These are phyloP conservation scores for Diospyros kaki DNA, from an alignment of 148 eudicot species.

Conservation along the genomic window DNA sequence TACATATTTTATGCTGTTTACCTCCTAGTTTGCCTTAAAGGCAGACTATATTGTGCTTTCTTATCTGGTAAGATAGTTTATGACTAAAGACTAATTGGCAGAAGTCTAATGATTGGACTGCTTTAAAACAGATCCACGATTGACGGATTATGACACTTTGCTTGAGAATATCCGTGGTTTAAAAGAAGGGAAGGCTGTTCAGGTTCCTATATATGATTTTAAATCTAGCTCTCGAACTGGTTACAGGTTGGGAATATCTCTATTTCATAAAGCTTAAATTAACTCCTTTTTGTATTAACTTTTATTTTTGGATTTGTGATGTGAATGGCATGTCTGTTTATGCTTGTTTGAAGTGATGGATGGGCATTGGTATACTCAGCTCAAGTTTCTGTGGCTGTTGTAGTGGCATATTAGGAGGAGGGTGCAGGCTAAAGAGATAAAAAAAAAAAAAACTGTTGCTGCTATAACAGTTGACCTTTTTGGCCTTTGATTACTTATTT, in stretches of 20 bases:
- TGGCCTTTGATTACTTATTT: background rate
- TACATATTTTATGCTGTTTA: slow-evolving; percentile 5
- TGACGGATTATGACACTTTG: slow-evolving; percentile 93
- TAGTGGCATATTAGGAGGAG: background rate
- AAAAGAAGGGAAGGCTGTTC: slow-evolving; percentile 71
- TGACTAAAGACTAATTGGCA: background rate
- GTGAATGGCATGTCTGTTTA: background rate
- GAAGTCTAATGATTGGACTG: slow-evolving; percentile 16
- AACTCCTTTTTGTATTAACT: background rate
- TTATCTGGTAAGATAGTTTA: background rate
- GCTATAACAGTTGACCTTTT: background rate
- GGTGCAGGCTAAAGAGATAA: background rate
- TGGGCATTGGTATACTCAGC: background rate
- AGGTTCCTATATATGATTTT: slow-evolving; percentile 94
- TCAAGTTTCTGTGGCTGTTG: background rate
- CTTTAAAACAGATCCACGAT: slow-evolving; percentile 75
- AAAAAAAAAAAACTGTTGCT: background rate
- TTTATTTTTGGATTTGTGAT: background rate
- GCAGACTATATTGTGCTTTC: background rate
- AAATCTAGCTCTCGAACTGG: slow-evolving; percentile 86
- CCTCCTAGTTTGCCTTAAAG: background rate
- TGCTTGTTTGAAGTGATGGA: background rate
- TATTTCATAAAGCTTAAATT: background rate
- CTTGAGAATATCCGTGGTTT: slow-evolving; percentile 77
- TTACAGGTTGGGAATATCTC: slow-evolving; percentile 52